Conservation (phyloP, 345 rosid genomes). For the Aethionema arabicum region DNA sequence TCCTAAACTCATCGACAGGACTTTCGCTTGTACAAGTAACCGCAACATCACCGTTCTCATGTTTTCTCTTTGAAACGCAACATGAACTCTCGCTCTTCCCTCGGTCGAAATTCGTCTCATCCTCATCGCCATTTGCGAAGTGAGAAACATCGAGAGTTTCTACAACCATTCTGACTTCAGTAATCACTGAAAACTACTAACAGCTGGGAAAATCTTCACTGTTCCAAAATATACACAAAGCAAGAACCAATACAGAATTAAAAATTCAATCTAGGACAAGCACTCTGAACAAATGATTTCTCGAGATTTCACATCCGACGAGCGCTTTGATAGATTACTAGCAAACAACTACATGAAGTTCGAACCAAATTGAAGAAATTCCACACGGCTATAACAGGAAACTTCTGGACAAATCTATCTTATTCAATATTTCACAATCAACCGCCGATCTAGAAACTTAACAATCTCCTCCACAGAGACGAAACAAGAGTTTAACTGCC, state of each 20-base stretch:
- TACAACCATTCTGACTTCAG: conserved; percentile 51
- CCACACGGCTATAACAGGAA: not conserved
- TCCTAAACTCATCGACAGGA: conserved; percentile 35
- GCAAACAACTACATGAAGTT: not conserved
- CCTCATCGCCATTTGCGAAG: conserved; percentile 39
- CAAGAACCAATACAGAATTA: not conserved
- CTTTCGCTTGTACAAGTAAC: conserved; percentile 30
- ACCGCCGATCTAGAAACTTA: conserved; percentile 8
- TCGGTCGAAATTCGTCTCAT: conserved; percentile 37
- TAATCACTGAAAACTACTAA: conserved; percentile 27
- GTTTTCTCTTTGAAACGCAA: conserved; percentile 45
- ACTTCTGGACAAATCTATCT: not conserved
- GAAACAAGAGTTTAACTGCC: not conserved
- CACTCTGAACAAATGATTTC: not conserved
- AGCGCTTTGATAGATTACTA: not conserved
- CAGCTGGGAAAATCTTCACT: conserved; percentile 21
- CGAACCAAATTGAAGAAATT: not conserved
- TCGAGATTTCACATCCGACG: not conserved
- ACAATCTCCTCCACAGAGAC: not conserved
- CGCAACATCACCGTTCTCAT: conserved; percentile 39
- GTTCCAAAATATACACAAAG: conserved; percentile 2
- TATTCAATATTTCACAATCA: not conserved
- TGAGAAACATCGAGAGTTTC: conserved; percentile 44
- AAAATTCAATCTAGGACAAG: not conserved
- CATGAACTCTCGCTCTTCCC: conserved; percentile 29